Base-by-base conservation (phyloP, 306 rosid species). In the Vigna mungo region DNA sequence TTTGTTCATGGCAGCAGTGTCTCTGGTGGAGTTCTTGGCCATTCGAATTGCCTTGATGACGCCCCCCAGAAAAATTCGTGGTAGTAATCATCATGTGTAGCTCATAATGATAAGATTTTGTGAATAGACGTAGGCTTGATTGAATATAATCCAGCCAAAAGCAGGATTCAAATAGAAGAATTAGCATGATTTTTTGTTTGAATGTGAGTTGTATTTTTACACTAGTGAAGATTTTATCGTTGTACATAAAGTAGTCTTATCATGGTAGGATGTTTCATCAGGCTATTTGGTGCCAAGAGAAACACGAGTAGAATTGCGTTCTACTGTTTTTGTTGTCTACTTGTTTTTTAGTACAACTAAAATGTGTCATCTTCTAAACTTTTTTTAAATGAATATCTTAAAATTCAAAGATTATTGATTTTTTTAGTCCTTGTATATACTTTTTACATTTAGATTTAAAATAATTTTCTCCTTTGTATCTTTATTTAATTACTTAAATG, bases 1-100 rank as follows among this genome's bases (percentile, higher is more conserved):
- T 61, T 72, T 84, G 71, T 80, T 76, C 15, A 72, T 84, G 74
- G 54, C 85, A 80, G 85, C 80, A 56, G 18, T 76, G 68, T 41
- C 74, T 67, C 44, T 43, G 83, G 47, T 58, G 87, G 85, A 80
- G 87, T 59, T 59, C 77, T 52, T 84, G 74, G 32, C 87, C 82
- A 80, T 77, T 62, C 87, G 67, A 80, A 80, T 43, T 65, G 80
- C 80, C 82, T 72, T 80, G 78, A 68, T 69, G 81, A 70, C 76
- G 68, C 54, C 78, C 77, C 71, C 70, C 34, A 84, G 80, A 72
- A 84, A 80, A 77, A 46, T 65, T 55, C 9, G 61, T 67, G 58
- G 75, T 62, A 84, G 84, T 70, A 63, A 63, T 48, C 67, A 53
- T 51, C 48, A 21, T 68, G 27, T 64, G 72, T 84, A 55, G 79